A percentile compares a stretch with the other conserved stretches of the same genome.
These are phyloP conservation scores for Pseudonitzschia delicatissima DNA, from an alignment of 108 stramenopile genomes.

Conservation along the genomic window DNA sequence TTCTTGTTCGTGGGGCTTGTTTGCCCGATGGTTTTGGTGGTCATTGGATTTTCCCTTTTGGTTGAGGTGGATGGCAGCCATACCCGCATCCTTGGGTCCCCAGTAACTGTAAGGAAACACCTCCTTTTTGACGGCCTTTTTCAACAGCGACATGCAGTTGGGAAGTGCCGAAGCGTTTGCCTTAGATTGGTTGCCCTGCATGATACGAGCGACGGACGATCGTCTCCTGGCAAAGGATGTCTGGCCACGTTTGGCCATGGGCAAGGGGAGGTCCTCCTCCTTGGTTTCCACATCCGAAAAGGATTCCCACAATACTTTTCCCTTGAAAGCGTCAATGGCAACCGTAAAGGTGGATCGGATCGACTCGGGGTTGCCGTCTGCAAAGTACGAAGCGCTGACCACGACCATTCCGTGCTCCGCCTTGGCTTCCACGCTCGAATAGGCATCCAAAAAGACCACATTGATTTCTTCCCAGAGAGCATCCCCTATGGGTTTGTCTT, in stretches of 20 bases:
- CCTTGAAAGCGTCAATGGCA: conserved; percentile 69
- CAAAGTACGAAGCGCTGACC: conserved; percentile 30
- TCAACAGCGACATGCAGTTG: conserved; percentile 31
- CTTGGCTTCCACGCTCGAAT: conserved; percentile 20
- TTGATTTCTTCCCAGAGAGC: conserved; percentile 34
- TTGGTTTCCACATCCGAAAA: conserved; percentile 16
- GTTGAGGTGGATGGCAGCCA: conserved; percentile 44
- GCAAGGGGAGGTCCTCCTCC: conserved; percentile 18
- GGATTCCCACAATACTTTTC: conserved; percentile 57
- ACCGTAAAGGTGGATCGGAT: conserved; percentile 24
- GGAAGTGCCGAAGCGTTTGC: conserved; percentile 10
- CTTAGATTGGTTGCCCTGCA: background rate
- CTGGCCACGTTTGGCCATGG: conserved; percentile 16
- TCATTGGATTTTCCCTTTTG: conserved; percentile 20
- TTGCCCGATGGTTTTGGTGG: conserved; percentile 23
- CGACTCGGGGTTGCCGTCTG: conserved; percentile 8
- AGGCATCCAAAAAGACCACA: conserved; percentile 36
- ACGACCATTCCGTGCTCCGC: conserved; percentile 42
- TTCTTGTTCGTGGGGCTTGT: conserved; percentile 9
- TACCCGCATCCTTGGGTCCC: conserved; percentile 33
- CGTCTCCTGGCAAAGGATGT: conserved; percentile 65
- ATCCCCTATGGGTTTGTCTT: background rate
- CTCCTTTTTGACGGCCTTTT: conserved; percentile 22
- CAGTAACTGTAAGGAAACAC: conserved; percentile 39
- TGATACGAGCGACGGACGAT: conserved; percentile 46